These are phyloP conservation scores for Trichoderma sp. DNA, from an alignment of 2,329 filamentous ascomycete genomes.

Conservation along the genomic window DNA sequence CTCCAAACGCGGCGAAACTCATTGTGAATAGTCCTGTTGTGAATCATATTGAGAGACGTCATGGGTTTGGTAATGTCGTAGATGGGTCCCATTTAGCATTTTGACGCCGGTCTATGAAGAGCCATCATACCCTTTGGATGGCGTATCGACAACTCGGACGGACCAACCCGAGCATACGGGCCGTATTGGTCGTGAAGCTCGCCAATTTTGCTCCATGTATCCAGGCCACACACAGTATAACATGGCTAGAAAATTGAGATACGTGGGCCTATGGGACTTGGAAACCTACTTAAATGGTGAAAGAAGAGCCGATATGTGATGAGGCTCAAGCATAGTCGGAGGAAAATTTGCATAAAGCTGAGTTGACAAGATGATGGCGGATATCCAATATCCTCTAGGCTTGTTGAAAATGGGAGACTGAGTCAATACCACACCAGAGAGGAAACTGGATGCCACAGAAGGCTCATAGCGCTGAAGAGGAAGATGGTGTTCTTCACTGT, in stretches of 20 bases:
- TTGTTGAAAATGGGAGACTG: neutral
- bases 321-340: neutral
- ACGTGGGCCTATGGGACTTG: neutral
- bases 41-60: neutral
- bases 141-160: neutral
- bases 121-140: neutral
- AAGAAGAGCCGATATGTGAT: neutral
- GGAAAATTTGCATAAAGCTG: neutral
- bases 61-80: neutral
- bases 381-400: neutral
- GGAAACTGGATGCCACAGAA: neutral
- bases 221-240: neutral
- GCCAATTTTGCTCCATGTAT: neutral
- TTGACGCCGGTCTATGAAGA: neutral
- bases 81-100: neutral
- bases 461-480: too few species aligned
- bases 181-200: neutral
- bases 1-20: neutral
- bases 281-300: neutral
- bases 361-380: neutral
- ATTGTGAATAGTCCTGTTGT: neutral
- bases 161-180: too few species aligned
- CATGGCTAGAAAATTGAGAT: neutral
- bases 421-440: neutral
- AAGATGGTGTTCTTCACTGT: too few species aligned